A percentile compares a stretch with the other conserved stretches of the same genome.
phyloP scores from a whole-genome alignment of 1,139 yeast genomes.

The Wickerhamiella pararugosa region DNA sequence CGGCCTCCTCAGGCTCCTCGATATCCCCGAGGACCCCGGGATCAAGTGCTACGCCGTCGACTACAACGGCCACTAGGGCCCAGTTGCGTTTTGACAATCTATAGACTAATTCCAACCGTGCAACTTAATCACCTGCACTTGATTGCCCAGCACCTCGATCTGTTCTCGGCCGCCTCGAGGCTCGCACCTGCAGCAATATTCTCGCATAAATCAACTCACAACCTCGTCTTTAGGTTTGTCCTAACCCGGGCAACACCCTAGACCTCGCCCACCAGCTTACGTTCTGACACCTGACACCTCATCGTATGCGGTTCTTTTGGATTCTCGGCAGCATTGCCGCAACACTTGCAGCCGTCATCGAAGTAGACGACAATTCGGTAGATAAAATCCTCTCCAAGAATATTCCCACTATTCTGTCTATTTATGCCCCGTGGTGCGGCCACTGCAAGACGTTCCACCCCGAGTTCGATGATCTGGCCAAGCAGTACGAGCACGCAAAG shows the following conservation, averaged over 20 bases:
- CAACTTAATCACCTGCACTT: no score
- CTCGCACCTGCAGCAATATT: no score
- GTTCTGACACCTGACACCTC: no score
- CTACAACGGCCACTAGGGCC: background rate
- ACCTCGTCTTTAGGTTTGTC: no score
- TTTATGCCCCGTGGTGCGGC: constrained; percentile 74
- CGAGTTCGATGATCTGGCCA: constrained; percentile 46
- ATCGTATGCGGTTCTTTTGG: no score
- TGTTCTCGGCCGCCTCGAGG: no score
- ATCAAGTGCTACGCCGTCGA: constrained; percentile 11
- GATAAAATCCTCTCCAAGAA: constrained; percentile 41
- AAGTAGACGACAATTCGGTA: constrained; percentile 35
- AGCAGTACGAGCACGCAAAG: constrained; percentile 30
- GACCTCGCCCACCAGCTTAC: no score
- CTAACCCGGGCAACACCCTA: no score
- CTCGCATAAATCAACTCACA: no score
- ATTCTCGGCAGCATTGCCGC: background rate
- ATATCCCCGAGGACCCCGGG: constrained; percentile 22
- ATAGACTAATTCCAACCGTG: no score
- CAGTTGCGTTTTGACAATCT: no score
- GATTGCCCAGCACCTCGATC: no score
- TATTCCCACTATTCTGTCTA: constrained; percentile 52
- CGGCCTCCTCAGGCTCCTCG: constrained; percentile 43
- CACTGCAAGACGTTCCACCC: constrained; percentile 63
- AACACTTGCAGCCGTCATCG: constrained; percentile 19